Conservation (phyloP, 106 monocot genomes). For the Dioscorea zingiberensis region DNA sequence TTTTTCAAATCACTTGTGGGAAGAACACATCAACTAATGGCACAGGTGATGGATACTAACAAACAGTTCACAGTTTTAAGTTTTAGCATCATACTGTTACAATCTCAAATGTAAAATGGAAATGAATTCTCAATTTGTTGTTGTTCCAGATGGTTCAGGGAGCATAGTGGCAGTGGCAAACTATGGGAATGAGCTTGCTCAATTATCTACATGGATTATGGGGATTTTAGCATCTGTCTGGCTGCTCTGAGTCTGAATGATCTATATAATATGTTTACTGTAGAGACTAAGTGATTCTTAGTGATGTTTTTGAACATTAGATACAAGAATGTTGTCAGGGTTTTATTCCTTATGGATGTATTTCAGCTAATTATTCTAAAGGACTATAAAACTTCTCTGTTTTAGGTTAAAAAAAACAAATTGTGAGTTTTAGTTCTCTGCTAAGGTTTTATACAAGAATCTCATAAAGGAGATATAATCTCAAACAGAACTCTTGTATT, state of each 20-base stretch:
- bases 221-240: not conserved
- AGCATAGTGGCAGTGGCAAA: not conserved
- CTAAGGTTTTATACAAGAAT: too few relatives aligned
- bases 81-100: too few relatives aligned
- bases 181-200: not conserved
- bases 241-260: not conserved
- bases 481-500: too few relatives aligned
- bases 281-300: not conserved
- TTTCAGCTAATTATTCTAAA: not conserved
- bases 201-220: not conserved
- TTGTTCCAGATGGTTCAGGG: not conserved
- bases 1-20: slow-evolving; percentile 1
- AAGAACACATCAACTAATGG: not conserved
- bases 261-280: not conserved
- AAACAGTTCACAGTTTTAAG: not conserved
- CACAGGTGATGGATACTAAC: not conserved
- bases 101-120: too few relatives aligned
- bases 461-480: too few relatives aligned
- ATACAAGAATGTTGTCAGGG: not conserved
- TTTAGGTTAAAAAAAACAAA: too few relatives aligned
- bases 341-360: not conserved
- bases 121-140: too few relatives aligned
- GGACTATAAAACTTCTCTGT: too few relatives aligned
- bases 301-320: not conserved
- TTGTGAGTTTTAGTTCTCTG: too few relatives aligned